Conservation (phyloP, 495 filamentous ascomycete genomes). For the Aspergillus bertholletiae region DNA sequence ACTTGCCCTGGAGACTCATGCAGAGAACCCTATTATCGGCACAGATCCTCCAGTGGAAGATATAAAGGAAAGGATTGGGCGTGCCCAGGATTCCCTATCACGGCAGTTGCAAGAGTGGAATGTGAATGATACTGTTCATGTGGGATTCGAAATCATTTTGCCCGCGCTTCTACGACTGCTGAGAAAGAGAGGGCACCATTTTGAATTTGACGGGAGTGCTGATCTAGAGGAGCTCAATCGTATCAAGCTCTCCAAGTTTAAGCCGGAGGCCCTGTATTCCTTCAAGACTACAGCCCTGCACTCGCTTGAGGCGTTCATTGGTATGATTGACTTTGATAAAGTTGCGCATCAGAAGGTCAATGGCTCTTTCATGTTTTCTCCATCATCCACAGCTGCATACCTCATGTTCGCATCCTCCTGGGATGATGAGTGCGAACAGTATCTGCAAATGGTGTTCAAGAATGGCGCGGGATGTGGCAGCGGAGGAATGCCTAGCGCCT, state of each 20-base stretch:
- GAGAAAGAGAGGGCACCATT: background rate
- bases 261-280: conserved; percentile 25
- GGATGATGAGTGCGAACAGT: conserved; percentile 38
- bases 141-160: conserved; percentile 39
- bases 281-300: conserved; percentile 29
- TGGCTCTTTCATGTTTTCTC: conserved; percentile 46
- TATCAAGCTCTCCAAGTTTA: conserved; percentile 26
- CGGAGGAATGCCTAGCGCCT: conserved; percentile 29
- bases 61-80: background rate
- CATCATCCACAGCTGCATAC: conserved; percentile 46
- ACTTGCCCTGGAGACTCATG: conserved; percentile 14
- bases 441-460: conserved; percentile 14
- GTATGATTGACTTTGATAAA: conserved; percentile 39
- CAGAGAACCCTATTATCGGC: too few species aligned
- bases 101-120: conserved; percentile 7
- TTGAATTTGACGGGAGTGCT: background rate
- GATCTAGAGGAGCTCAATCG: background rate
- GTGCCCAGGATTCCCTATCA: background rate
- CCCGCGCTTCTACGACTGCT: conserved; percentile 18
- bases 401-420: conserved; percentile 35
- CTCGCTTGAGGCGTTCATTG: conserved; percentile 47
- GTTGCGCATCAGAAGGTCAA: conserved; percentile 40
- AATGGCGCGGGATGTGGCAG: conserved; percentile 17
- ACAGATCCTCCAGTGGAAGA: background rate
- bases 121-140: conserved; percentile 11